phyloP scores from a whole-genome alignment of 176 grass and related monocot genomes.

The Alloteropsis semialata region DNA sequence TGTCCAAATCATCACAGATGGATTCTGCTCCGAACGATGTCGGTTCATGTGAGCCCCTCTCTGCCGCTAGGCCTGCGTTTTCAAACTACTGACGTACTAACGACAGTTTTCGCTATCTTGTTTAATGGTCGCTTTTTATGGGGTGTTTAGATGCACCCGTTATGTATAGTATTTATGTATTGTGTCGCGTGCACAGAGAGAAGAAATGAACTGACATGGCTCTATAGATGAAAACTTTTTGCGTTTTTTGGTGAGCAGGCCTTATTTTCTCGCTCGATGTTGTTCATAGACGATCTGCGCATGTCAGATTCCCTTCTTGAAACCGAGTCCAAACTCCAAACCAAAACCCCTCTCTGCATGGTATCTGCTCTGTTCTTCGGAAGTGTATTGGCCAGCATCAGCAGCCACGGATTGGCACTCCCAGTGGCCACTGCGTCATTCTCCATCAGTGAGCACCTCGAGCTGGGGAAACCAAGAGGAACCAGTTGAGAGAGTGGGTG shows the following conservation, averaged over 20 bases:
- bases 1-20: conserved; percentile 27
- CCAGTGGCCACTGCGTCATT: not conserved
- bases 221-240: too few relatives aligned
- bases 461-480: not conserved
- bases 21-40: conserved; percentile 8
- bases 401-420: not conserved
- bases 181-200: too few relatives aligned
- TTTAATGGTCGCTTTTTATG: not conserved
- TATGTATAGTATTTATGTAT: too few relatives aligned
- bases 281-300: not conserved
- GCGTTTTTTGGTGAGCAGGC: too few relatives aligned
- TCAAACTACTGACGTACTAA: not conserved
- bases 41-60: not conserved
- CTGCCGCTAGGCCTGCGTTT: not conserved
- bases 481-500: not conserved
- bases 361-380: not conserved
- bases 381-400: not conserved
- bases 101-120: not conserved
- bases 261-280: not conserved
- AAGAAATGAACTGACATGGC: too few relatives aligned
- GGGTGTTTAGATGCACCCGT: too few relatives aligned
- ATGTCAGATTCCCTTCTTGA: not conserved
- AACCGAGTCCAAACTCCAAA: not conserved
- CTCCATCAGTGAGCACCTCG: not conserved
- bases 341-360: not conserved